Evolutionary conservation across 2,329 filamentous ascomycete species (phyloP).

Genomic region (Aspergillus oerlinghausenensis): DNA sequence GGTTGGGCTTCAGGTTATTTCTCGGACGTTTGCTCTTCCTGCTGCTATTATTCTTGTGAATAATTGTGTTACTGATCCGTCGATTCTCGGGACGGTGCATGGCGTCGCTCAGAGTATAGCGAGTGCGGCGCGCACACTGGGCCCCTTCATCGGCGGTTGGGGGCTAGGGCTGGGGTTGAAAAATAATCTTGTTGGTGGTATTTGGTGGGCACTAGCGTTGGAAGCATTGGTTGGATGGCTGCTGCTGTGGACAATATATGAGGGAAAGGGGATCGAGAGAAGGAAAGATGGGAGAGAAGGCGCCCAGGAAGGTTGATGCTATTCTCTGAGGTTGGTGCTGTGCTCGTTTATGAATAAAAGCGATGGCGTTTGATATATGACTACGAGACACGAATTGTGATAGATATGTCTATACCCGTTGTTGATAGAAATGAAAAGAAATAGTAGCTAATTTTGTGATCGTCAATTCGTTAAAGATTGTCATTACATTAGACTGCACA

Average conservation of each 20-base stretch:
- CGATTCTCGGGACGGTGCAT: slow-evolving; percentile 55
- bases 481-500: not conserved
- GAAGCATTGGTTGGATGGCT: slow-evolving; percentile 55
- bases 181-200: slow-evolving; percentile 51
- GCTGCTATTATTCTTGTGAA: slow-evolving; percentile 57
- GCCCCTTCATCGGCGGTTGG: slow-evolving; percentile 52
- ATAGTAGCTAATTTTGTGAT: not conserved
- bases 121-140: slow-evolving; percentile 52
- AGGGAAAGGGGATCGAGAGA: slow-evolving; percentile 59
- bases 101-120: slow-evolving; percentile 55
- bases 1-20: slow-evolving; percentile 65
- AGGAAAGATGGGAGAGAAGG: slow-evolving; percentile 16
- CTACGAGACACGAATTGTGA: not conserved
- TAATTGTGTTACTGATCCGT: slow-evolving; percentile 55
- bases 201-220: slow-evolving; percentile 55
- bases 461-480: not conserved
- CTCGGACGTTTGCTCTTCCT: slow-evolving; percentile 64
- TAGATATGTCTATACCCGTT: not conserved
- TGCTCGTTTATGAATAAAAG: not conserved
- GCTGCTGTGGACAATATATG: slow-evolving; percentile 58
- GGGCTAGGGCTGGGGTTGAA: slow-evolving; percentile 51
- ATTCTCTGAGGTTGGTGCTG: not conserved
- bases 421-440: not conserved
- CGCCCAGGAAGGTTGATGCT: slow-evolving; percentile 11
- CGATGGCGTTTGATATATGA: not conserved